Evolutionary conservation across 768 basidiomycete genomes (phyloP).

Genomic region (Cystoderma amianthinum): DNA sequence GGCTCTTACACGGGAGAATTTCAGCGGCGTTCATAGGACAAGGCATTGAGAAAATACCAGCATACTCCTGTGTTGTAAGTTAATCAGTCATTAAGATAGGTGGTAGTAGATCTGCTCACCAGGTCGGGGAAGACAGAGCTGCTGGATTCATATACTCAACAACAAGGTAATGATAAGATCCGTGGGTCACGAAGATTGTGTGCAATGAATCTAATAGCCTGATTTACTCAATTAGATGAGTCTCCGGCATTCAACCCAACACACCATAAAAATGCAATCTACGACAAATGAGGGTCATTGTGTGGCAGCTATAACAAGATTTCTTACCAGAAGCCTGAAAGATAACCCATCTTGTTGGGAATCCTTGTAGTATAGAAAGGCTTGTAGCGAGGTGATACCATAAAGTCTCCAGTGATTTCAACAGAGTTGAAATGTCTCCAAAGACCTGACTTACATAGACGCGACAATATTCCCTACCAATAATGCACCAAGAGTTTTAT

Average conservation of each 20-base stretch:
- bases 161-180: slow-evolving; percentile 4
- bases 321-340: background rate
- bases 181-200: slow-evolving; percentile 3
- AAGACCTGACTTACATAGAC: background rate
- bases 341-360: background rate
- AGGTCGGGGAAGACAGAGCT: background rate
- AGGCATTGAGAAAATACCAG: slow-evolving; percentile 3
- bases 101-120: background rate
- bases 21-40: background rate
- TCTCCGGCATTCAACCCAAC: background rate
- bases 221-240: background rate
- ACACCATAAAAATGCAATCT: slow-evolving; percentile 4
- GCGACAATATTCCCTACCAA: slow-evolving; percentile 6
- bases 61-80: slow-evolving; percentile 1
- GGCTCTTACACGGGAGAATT: slow-evolving; percentile 6
- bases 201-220: slow-evolving; percentile 5
- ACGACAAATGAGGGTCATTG: background rate
- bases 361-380: slow-evolving; percentile 2
- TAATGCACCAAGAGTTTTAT: slow-evolving; percentile 3
- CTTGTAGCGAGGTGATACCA: slow-evolving; percentile 5
- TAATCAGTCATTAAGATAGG: background rate
- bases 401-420: slow-evolving; percentile 3
- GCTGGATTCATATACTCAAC: slow-evolving; percentile 3
- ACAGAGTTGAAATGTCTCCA: background rate
- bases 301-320: background rate